Conservation (phyloP, 2,329 filamentous ascomycete genomes). For the Alternaria gaisen region DNA sequence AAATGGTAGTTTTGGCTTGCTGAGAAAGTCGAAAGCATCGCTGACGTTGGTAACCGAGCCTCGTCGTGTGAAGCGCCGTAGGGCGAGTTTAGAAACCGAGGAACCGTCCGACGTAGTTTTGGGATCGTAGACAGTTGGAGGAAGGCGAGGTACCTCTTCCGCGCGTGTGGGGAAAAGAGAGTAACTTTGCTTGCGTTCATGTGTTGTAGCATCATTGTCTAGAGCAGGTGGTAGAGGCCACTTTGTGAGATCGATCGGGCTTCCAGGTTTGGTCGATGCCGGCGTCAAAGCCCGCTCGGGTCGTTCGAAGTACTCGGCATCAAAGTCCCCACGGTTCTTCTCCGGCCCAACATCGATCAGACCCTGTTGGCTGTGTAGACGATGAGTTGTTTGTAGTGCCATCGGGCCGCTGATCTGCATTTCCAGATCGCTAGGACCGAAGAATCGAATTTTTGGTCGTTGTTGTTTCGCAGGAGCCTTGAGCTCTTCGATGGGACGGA, state of each 20-base stretch:
- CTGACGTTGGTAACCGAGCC: slow-evolving; percentile 51
- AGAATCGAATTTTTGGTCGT: slow-evolving; percentile 60
- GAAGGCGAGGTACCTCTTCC: slow-evolving; percentile 51
- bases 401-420: slow-evolving; percentile 54
- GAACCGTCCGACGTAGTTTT: slow-evolving; percentile 27
- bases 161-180: slow-evolving; percentile 52
- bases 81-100: slow-evolving; percentile 41
- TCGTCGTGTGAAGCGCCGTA: slow-evolving; percentile 43
- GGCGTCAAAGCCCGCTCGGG: slow-evolving; percentile 45
- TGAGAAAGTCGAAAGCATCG: slow-evolving; percentile 49
- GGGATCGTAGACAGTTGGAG: slow-evolving; percentile 51
- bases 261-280: slow-evolving; percentile 36
- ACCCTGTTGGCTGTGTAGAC: slow-evolving; percentile 47
- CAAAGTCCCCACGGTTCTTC: slow-evolving; percentile 49
- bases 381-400: slow-evolving; percentile 42
- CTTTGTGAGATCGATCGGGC: slow-evolving; percentile 44
- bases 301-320: slow-evolving; percentile 44
- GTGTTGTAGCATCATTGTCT: slow-evolving; percentile 29
- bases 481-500: slow-evolving; percentile 59
- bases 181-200: slow-evolving; percentile 47
- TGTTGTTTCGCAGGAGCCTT: slow-evolving; percentile 51
- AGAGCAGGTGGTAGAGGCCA: slow-evolving; percentile 48
- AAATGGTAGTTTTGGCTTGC: slow-evolving; percentile 52
- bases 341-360: slow-evolving; percentile 50
- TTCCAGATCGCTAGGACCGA: slow-evolving; percentile 54